Base-by-base conservation (phyloP, 2,329 filamentous ascomycete species). In the Fusarium vanettenii region DNA sequence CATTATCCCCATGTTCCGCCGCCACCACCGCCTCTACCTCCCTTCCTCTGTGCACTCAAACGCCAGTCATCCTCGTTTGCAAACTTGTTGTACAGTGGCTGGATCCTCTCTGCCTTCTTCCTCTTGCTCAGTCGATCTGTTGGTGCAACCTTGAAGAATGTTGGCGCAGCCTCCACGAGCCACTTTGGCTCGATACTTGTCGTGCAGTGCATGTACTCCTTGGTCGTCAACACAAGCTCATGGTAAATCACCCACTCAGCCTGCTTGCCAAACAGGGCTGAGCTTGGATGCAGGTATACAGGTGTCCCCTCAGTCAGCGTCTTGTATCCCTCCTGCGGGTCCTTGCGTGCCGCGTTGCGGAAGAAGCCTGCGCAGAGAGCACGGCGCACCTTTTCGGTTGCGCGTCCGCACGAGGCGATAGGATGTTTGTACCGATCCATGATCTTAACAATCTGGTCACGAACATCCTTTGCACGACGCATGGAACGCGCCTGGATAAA, bases 141-240 rank as follows among this genome's bases (percentile, higher is more conserved):
- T 1, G 94, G 92, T 20, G 97, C 96, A 6, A 98, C 95, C 89
- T 97, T 98, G 91, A 98, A 99, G 87, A 98, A 99, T 0, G 95
- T 98, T 11, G 97, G 97, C n/a, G 97, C 97, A 14, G 95, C 96
- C 79, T 98, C 95, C 1, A 98, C 95, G 25, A 99, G 89, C 91
- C 91, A 93, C 80, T 97, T 98, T 10, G 97, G 96, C 84, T 99
- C 97, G 79, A 99, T 98, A 5, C 90, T 90, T 5, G 95, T 98
- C 16, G 95, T 97, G 81, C 91, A 94, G 80, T 98, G 95, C 97
- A 99, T 98, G 84, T 98, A 99, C 85, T 99, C 97, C 85, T 97
- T 96, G 27, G 94, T 97, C 27, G 97, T 99, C 78, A 98, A 89
- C 9, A 98, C 94, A 22, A 99, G 87, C 63, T 91, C 92, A 80